These are phyloP conservation scores for Chrysoporthe cubensis DNA, from an alignment of 2,329 filamentous ascomycete genomes.

Conservation along the genomic window DNA sequence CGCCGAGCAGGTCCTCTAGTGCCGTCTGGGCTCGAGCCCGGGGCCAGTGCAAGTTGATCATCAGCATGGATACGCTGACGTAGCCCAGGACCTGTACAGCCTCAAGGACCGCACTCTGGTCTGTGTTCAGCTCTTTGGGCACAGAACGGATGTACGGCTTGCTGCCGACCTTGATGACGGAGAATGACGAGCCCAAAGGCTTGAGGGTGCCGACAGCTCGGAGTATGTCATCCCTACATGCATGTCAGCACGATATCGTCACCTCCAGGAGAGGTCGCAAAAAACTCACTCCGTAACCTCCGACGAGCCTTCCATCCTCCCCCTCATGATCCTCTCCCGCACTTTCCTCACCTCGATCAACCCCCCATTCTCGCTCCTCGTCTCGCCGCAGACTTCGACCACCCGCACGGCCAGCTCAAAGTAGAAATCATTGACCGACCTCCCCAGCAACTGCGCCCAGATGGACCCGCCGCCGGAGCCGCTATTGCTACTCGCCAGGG, in stretches of 20 bases:
- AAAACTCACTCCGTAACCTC: conserved; percentile 74
- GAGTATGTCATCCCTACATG: conserved; percentile 77
- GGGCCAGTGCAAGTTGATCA: conserved; percentile 85
- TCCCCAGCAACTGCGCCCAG: conserved; percentile 90
- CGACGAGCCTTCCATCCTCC: conserved; percentile 74
- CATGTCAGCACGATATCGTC: conserved; percentile 1
- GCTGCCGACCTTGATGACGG: conserved; percentile 79
- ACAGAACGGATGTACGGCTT: conserved; percentile 89
- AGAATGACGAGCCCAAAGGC: conserved; percentile 87
- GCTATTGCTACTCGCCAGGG: conserved; percentile 71
- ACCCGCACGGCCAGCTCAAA: conserved; percentile 96
- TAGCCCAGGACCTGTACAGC: conserved; percentile 88
- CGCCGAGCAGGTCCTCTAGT: conserved; percentile 84
- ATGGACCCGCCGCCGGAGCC: conserved; percentile 65
- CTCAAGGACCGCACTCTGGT: conserved; percentile 91
- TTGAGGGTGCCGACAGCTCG: conserved; percentile 85
- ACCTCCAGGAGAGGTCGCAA: not conserved
- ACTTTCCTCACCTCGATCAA: conserved; percentile 85
- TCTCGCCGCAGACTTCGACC: conserved; percentile 88
- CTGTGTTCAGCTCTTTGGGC: conserved; percentile 91
- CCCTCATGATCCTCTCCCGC: conserved; percentile 72
- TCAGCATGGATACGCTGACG: conserved; percentile 86
- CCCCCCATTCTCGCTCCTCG: conserved; percentile 88
- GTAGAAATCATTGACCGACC: conserved; percentile 96
- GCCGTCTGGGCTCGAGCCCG: conserved; percentile 83